Conservation (phyloP, 208 protist species). For the Leishmania gerbilli region DNA sequence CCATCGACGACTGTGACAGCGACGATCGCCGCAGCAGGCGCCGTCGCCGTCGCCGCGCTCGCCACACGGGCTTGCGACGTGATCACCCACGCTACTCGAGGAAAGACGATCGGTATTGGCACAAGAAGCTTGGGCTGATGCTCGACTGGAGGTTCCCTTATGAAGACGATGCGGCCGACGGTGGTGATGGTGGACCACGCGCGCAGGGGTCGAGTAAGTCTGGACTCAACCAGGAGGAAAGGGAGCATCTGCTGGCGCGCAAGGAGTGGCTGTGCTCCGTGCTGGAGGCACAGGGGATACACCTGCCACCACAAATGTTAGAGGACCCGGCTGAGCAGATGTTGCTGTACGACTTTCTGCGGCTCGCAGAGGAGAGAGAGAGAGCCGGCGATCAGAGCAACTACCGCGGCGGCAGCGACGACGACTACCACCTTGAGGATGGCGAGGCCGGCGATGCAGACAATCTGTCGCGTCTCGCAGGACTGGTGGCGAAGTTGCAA, state of each 20-base stretch:
- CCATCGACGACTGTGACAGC: conserved; percentile 26
- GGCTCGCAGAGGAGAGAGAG: conserved; percentile 30
- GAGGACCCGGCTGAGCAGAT: conserved; percentile 38
- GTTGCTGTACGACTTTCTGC: conserved; percentile 60
- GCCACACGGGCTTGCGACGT: conserved; percentile 21
- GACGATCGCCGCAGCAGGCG: conserved; percentile 22
- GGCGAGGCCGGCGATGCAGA: conserved; percentile 38
- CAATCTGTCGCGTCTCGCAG: conserved; percentile 35
- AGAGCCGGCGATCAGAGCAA: background rate
- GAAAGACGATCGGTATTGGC: background rate
- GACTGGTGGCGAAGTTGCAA: conserved; percentile 54
- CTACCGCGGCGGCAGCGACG: conserved; percentile 8
- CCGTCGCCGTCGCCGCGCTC: conserved; percentile 22
- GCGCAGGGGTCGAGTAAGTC: background rate
- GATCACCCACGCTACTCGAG: conserved; percentile 4
- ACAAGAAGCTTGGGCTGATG: background rate
- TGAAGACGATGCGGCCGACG: background rate
- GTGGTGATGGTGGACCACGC: background rate
- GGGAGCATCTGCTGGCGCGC: conserved; percentile 33
- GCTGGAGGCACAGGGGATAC: conserved; percentile 50
- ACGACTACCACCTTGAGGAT: conserved; percentile 39
- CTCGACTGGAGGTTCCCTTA: background rate
- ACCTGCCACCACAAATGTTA: conserved; percentile 39
- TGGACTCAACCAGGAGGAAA: conserved; percentile 33
- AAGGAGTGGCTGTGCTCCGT: conserved; percentile 46